Conservation (phyloP, 2,329 filamentous ascomycete species). For the Paraphaeosphaeria sporulosa region DNA sequence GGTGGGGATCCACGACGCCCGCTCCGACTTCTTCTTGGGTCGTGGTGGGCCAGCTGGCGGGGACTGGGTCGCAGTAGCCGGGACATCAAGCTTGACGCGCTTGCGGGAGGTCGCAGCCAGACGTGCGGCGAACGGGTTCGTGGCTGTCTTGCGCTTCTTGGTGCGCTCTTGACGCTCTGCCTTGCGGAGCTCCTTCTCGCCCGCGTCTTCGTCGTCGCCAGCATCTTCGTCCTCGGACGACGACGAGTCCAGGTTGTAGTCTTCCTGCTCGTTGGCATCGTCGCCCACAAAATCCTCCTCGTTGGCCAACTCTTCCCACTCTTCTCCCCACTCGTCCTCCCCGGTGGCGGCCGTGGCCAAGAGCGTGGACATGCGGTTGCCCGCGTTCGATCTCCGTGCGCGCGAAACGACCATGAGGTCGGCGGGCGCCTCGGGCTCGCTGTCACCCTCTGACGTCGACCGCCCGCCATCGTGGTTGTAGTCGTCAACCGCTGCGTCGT, state of each 20-base stretch:
- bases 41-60: slow-evolving; percentile 58
- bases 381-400: slow-evolving; percentile 49
- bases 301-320: slow-evolving; percentile 73
- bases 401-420: slow-evolving; percentile 51
- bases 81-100: slow-evolving; percentile 48
- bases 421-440: slow-evolving; percentile 38
- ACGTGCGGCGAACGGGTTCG: slow-evolving; percentile 48
- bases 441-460: slow-evolving; percentile 32
- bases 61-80: slow-evolving; percentile 48
- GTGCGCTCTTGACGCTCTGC: slow-evolving; percentile 69
- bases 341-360: slow-evolving; percentile 41
- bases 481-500: slow-evolving; percentile 20
- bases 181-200: slow-evolving; percentile 85
- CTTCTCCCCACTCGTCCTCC: slow-evolving; percentile 51
- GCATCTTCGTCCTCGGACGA: slow-evolving; percentile 84
- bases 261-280: slow-evolving; percentile 65
- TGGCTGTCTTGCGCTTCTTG: slow-evolving; percentile 82
- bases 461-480: slow-evolving; percentile 24
- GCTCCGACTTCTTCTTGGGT: slow-evolving; percentile 73
- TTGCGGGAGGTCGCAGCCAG: slow-evolving; percentile 49
- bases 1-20: slow-evolving; percentile 73
- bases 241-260: slow-evolving; percentile 81
- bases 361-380: slow-evolving; percentile 52
- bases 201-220: slow-evolving; percentile 78
- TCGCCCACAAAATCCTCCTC: slow-evolving; percentile 62